Conservation (phyloP, 768 basidiomycete genomes). For the Collybia nuda region DNA sequence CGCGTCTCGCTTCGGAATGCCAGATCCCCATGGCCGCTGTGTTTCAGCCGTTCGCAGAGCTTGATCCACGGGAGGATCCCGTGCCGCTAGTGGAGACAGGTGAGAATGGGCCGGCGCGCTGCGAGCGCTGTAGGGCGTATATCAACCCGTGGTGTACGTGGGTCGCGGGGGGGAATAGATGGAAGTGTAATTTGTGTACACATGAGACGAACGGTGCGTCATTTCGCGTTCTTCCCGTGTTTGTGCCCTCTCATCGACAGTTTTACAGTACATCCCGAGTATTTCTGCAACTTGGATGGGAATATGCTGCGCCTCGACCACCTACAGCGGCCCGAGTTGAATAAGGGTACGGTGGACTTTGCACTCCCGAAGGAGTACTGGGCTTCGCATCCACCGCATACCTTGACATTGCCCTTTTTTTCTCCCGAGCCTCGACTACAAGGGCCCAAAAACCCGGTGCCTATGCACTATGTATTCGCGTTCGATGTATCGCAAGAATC, state of each 20-base stretch:
- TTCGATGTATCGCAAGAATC: conserved; percentile 81
- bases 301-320: conserved; percentile 81
- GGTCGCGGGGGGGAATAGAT: conserved; percentile 77
- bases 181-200: conserved; percentile 91
- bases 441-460: conserved; percentile 52
- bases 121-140: conserved; percentile 83
- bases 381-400: conserved; percentile 67
- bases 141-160: conserved; percentile 94
- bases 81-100: conserved; percentile 78
- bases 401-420: conserved; percentile 52
- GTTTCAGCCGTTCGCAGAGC: conserved; percentile 88
- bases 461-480: conserved; percentile 81
- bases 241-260: not conserved
- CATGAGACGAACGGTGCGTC: conserved; percentile 80
- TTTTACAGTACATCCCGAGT: conserved; percentile 67
- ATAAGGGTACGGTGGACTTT: conserved; percentile 91
- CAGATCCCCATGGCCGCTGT: conserved; percentile 82
- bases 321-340: conserved; percentile 79
- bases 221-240: not conserved
- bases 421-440: conserved; percentile 46
- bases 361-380: conserved; percentile 82
- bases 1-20: conserved; percentile 77
- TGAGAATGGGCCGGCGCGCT: conserved; percentile 76
- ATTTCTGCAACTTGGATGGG: conserved; percentile 82
- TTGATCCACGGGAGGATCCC: conserved; percentile 75